Evolutionary conservation across 1,139 yeast species (phyloP), one percentile per base, ranked within the genome.

Genomic region (Pichia cactophila): DNA sequence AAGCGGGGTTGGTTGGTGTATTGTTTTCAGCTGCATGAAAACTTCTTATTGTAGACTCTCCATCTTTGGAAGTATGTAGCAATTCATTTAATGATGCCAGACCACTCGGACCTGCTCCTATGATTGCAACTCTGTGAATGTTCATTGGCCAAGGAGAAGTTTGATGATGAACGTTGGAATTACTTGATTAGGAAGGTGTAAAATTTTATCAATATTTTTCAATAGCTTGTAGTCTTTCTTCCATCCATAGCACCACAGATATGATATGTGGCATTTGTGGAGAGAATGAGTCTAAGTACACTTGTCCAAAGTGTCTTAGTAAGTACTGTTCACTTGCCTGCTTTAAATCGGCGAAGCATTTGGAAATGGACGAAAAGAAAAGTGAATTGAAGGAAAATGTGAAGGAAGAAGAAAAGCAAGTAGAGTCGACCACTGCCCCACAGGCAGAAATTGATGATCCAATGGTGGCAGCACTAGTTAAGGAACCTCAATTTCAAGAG

Each of bases 321-420:
- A 58, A 59, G 38, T 74, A 74, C 62, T 83, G 90, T 57, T 79
- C 86, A 0, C 51, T 83, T 11, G 56, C 52, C 1, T 83, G 90
- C 56, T 83, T 74, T 61, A 83, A 82, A 61, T 66, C 70, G 26
- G 74, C 65, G 12, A 54, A 54, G 10, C 87, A 81, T 58, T 50
- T 43, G 6, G 73, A 69, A 53, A 57, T 26, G 26, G 54, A 58
- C 28, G 17, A 28, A 20, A 41, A 50, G 23, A 38, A 29, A 7
- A 28, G 14, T 14, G 42, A 45, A 29, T 11, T 14, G n/a, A 44
- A 39, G 23, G 48, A 45, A 23, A 31, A 23, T 12, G 31, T 12
- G 11, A 39, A n/a, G 14, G 28, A 6, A 7, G 36, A 6, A 31
- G 29, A 11, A 26, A 29, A 28, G 41, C 28, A 20, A 26, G 11